Evolutionary conservation across 2,329 filamentous ascomycete species (phyloP), one percentile per base, ranked within the genome.

Genomic region (Elsinoe fawcettii): DNA sequence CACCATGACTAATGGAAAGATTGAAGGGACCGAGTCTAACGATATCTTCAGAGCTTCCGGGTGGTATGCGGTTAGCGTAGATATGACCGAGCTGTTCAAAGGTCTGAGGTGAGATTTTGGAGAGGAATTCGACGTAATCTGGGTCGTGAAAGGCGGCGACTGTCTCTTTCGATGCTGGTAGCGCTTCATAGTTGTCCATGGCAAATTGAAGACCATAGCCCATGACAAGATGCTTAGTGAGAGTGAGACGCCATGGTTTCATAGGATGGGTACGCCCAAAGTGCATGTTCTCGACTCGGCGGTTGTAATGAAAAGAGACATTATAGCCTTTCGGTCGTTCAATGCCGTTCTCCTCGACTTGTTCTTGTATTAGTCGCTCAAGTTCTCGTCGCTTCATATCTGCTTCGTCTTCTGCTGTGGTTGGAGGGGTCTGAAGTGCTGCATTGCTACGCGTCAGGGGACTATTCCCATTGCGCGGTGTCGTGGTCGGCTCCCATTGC

Each of bases 211-310:
- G 89, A 63, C 93, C 93, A 71, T 97, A 97, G 1, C 90, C 87
- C 69, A 95, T 86, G 62, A 99, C 90, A 47, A 99, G 82, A 66
- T 93, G 90, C 71, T 99, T 97, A 58, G 93, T 95, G 57, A 99
- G 80, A 14, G 91, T 96, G 62, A 99, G 77, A 34, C 93, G 88
- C 92, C 93, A 97, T 59, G 93, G 93, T 72, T 99, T 99, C 93
- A 99, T 99, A 18, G 93, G 93, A 76, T 99, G 93, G 8, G 89
- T 91, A 74, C 89, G 87, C 63, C 93, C 93, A 71, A 99, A 99
- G 72, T 99, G 93, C 73, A 97, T 92, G 69, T 88, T 87, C 74
- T 99, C 93, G 70, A 97, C 95, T 60, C 89, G 85, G 1, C 91
- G 88, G 67, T 96, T 96, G 74, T 90, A 90, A 71, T 99, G 93